These are phyloP conservation scores for Rhizoctonia solani DNA, from an alignment of 1,284 basidiomycete species.

Conservation along the genomic window DNA sequence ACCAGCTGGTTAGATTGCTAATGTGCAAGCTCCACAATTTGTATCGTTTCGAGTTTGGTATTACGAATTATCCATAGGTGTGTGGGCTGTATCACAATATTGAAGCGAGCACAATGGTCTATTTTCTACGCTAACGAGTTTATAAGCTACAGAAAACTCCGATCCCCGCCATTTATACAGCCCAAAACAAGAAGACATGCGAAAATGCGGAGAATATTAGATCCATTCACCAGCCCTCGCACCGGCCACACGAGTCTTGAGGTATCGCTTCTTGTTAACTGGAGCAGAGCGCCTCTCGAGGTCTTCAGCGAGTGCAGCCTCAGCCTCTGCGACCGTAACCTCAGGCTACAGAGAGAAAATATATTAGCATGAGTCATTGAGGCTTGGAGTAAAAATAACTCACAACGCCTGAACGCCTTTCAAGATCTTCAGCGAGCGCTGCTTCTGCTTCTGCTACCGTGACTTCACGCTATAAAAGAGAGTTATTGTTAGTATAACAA, in stretches of 20 bases:
- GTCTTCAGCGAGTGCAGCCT: conserved; percentile 2
- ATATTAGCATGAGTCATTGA: not conserved
- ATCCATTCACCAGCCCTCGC: conserved; percentile 6
- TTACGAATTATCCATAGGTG: too few species aligned
- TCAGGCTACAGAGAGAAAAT: too few species aligned
- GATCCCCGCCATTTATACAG: too few species aligned
- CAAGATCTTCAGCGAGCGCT: not conserved
- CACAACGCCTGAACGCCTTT: not conserved
- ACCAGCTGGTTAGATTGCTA: too few species aligned
- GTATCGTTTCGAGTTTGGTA: too few species aligned
- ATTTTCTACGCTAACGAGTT: too few species aligned
- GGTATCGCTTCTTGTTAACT: conserved; percentile 8
- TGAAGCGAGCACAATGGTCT: too few species aligned
- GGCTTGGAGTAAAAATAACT: not conserved
- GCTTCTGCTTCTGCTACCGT: not conserved
- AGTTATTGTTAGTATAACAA: not conserved
- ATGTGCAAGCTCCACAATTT: too few species aligned
- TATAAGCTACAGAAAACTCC: too few species aligned
- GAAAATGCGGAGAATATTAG: too few species aligned
- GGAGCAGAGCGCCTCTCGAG: not conserved
- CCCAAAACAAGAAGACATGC: too few species aligned
- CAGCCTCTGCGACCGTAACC: not conserved
- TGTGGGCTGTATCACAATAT: too few species aligned
- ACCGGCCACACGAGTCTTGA: conserved; percentile 3
- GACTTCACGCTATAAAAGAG: not conserved